Evolutionary conservation across 1,139 yeast genomes (phyloP), one percentile per base, ranked within the genome.

Genomic region (Petasospora fabianii): DNA sequence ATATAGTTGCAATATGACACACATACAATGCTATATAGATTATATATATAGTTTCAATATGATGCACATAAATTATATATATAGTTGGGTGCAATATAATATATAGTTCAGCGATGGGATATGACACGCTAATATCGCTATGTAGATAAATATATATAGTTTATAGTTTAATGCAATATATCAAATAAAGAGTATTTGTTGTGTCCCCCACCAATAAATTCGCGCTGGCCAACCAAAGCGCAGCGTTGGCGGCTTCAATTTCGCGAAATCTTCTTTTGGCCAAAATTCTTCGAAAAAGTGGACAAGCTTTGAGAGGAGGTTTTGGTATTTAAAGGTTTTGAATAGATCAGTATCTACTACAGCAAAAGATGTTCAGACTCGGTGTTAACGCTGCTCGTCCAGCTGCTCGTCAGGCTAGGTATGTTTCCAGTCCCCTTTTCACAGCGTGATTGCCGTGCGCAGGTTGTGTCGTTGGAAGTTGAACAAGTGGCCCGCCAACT

Each of bases 381-480:
- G 76, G 77, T 60, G 64, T 68, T 59, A 77, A 73, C 65, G 75
- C 70, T 60, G 77, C 75, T 69, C 83, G 83, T 64, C 62, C 68
- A 55, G 60, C 69, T 61, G 76, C 76, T 59, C 71, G 53, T 47
- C 62, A 57, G 49, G 54, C 73, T 53, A 75, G 80, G 80, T 75
- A 70, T 60, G 80, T 74, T 10, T 4, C 9, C n/a, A n/a, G n/a
- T 13, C 32, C n/a, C 18, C 10, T 13, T 20, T 14, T 10, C n/a
- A 15, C 31, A 6, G 13, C 20, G 12, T 8, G 5, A 18, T 13
- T 13, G 32, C 24, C 17, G 34, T 16, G 34, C 21, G 27, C 11
- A 2, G 14, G 34, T 13, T 17, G 35, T 32, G 29, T 22, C 22
- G 15, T n/a, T 22, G 30, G 32, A 9, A 11, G n/a, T n/a, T n/a